A percentile compares a stretch with the other conserved stretches of the same genome.
phyloP scores from a whole-genome alignment of 441 rosid genomes.

The Capsella rubella region DNA sequence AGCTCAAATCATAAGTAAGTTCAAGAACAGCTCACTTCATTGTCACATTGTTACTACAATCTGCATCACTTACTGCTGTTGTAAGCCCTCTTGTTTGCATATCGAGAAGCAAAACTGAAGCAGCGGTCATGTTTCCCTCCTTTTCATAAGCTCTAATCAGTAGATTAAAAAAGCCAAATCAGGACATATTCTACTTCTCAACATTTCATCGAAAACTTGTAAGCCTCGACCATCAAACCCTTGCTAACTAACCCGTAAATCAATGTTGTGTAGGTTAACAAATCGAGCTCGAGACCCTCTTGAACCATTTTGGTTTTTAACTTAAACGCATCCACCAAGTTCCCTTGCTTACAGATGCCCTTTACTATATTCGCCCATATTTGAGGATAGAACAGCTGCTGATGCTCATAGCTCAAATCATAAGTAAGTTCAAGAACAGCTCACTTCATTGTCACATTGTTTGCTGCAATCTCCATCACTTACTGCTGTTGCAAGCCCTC shows the following conservation, averaged over 20 bases:
- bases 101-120: conserved; percentile 41
- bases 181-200: conserved; percentile 43
- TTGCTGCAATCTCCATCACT: conserved; percentile 31
- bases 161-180: conserved; percentile 48
- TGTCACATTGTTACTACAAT: conserved; percentile 34
- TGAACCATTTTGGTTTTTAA: conserved; percentile 48
- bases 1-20: not conserved
- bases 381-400: not conserved
- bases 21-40: conserved; percentile 28
- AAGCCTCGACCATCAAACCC: conserved; percentile 52
- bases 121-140: conserved; percentile 38
- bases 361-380: not conserved
- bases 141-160: conserved; percentile 48
- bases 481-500: conserved; percentile 37
- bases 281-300: conserved; percentile 49
- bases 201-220: conserved; percentile 50
- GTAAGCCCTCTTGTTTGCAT: conserved; percentile 45
- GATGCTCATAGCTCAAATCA: conserved; percentile 1
- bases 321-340: conserved; percentile 50
- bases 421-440: conserved; percentile 11
- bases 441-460: conserved; percentile 26
- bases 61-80: conserved; percentile 9
- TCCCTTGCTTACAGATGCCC: conserved; percentile 45
- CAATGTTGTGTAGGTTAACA: conserved; percentile 49
- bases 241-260: conserved; percentile 48